Base-by-base conservation (phyloP, 176 grass and related monocot species). In the Elaeis guineensis region DNA sequence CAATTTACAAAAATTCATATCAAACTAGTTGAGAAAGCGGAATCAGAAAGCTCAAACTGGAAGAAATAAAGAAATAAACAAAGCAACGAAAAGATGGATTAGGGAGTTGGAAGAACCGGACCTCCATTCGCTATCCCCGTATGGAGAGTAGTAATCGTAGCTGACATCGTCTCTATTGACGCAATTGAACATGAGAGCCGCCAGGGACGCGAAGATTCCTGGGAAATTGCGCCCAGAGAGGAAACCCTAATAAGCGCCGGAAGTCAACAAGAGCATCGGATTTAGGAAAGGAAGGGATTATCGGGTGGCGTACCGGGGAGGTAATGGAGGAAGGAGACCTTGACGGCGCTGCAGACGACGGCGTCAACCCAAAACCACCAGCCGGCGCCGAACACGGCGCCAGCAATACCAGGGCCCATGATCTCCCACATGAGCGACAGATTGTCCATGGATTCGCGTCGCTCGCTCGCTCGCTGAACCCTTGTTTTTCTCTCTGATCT, bases 351-450 rank as follows among this genome's bases (percentile, higher is more conserved):
- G 70, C 87, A 97, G 71, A 97, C 93, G 56, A 97, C 81, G 53
- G 93, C 83, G 66, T 97, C 87, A 78, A 91, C 87, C 93, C 87
- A 97, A 70, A 97, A 91, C 92, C 92, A 91, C 93, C 93, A 97
- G 0, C 81, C 93, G 0, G 93, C 83, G 24, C 93, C 93, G 62
- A 97, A 97, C 32, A 97, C 78, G 44, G 87, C 87, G 54, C 93
- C 93, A 49, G 93, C 30, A 59, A 97, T 62, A 17, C 93, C 87
- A 17, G 87, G 93, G 21, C 87, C 87, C 67, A 85, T 79, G 78
- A 97, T 80, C 63, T 55, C 93, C 93, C 84, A 97, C 16, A 97
- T 64, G 54, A 91, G 60, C 51, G 69, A 65, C 17, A 91, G 74
- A 60, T 83, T 91, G 72, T 85, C 85, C 84, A 79, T 91, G 62